These are phyloP conservation scores for Kokia cookei DNA, from an alignment of 441 rosid genomes.

Conservation along the genomic window DNA sequence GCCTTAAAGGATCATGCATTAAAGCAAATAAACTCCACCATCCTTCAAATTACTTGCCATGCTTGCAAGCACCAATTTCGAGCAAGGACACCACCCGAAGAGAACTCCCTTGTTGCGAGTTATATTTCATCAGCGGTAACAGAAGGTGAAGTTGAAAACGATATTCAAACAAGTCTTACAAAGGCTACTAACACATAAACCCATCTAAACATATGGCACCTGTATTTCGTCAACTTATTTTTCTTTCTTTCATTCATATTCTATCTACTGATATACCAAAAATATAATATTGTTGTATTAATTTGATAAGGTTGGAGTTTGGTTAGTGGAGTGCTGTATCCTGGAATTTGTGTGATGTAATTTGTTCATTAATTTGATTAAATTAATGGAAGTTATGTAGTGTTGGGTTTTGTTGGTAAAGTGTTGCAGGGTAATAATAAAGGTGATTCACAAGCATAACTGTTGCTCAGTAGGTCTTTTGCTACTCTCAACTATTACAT, in stretches of 20 bases:
- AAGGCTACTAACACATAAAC: constrained; percentile 10
- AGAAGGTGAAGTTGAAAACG: constrained; percentile 40
- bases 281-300: neutral
- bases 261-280: constrained; percentile 5
- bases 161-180: constrained; percentile 18
- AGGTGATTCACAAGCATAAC: no score
- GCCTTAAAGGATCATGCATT: constrained; percentile 45
- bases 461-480: neutral
- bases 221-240: neutral
- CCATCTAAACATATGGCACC: neutral
- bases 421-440: neutral
- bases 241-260: neutral
- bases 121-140: constrained; percentile 50
- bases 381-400: constrained; percentile 13
- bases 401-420: constrained; percentile 8
- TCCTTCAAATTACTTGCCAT: constrained; percentile 64
- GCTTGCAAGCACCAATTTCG: constrained; percentile 57
- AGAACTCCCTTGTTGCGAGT: constrained; percentile 50
- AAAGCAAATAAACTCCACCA: constrained; percentile 46
- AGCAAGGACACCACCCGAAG: constrained; percentile 32
- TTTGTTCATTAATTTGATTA: constrained; percentile 26
- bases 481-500: neutral
- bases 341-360: constrained; percentile 11
- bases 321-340: constrained; percentile 11
- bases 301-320: constrained; percentile 10